Evolutionary conservation across 306 rosid genomes (phyloP), one percentile per base, ranked within the genome.

Genomic region (Medicago lupulina): DNA sequence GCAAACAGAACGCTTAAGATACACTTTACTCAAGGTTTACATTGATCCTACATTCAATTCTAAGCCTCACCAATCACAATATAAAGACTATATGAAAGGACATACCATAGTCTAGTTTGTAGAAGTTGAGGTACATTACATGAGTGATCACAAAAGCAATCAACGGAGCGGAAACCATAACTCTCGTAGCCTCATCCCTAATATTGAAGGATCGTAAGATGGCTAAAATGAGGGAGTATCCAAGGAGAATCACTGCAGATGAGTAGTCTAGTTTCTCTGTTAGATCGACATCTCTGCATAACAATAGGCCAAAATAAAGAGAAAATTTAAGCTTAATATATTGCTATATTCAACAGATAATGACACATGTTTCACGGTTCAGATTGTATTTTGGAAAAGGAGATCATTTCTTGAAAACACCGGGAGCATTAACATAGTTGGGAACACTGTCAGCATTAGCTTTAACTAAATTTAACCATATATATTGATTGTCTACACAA

Each of bases 251-350:
- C 81, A 93, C 91, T 4, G 93, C 93, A 77, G 96, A 89, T 41
- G 93, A 89, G 87, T 88, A 91, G 88, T 93, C 90, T 17, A 93
- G 85, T 72, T 87, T 89, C 85, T 93, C 96, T 4, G 91, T 93
- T 76, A 89, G 61, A 79, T 85, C 89, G 68, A 93, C 92, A 41
- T 91, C 96, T 78, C 96, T 89, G 92, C 85, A 83, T 67, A 63
- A 36, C 67, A 84, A 73, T 8, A 59, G 54, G 9, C n/a, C n/a
- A n/a, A n/a, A n/a, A 18, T 16, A 75, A 14, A 28, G 11, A 49
- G 34, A 40, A 71, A 17, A 43, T 69, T 44, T 53, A 60, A 43
- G 69, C 72, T 14, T 28, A 19, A 55, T 53, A 73, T 38, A 34
- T 36, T 60, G 18, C 60, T 50, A 58, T 49, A 67, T 34, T 69